Evolutionary conservation across 2,329 filamentous ascomycete genomes (phyloP).

Genomic region (Penicillium sp.): DNA sequence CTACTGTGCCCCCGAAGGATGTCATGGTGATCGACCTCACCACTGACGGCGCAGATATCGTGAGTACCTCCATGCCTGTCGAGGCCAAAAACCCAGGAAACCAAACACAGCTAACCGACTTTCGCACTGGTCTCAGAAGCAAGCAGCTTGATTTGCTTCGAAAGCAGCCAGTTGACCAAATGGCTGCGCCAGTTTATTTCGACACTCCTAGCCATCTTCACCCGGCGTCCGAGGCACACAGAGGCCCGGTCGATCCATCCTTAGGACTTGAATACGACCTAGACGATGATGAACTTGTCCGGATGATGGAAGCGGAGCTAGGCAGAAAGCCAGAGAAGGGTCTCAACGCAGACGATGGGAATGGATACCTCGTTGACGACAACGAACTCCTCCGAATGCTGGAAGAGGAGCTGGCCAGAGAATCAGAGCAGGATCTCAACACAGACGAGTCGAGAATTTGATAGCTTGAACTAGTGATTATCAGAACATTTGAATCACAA

Average conservation of each 20-base stretch:
- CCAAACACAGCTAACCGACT: constrained; percentile 11
- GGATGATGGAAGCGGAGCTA: constrained; percentile 32
- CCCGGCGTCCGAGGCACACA: not conserved
- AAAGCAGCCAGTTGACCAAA: not conserved
- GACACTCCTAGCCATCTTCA: not conserved
- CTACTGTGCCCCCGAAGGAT: constrained; percentile 11
- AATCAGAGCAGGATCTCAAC: no score
- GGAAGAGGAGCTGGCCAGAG: constrained; percentile 30
- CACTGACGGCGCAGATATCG: constrained; percentile 4
- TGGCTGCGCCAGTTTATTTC: not conserved
- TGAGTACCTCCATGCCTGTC: constrained; percentile 6
- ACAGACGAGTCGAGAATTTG: no score
- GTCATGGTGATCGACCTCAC: constrained; percentile 16
- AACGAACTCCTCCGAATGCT: no score
- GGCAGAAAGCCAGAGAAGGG: no score
- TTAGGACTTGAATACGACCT: not conserved
- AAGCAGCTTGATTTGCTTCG: constrained; percentile 39
- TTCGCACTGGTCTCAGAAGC: constrained; percentile 31
- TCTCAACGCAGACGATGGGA: no score
- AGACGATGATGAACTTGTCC: constrained; percentile 30
- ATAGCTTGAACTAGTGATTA: no score
- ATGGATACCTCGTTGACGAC: no score
- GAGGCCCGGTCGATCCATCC: not conserved
- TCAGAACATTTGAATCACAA: no score
- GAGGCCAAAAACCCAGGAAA: not conserved